These are phyloP conservation scores for Sporothrix schenckii DNA, from an alignment of 2,329 filamentous ascomycete genomes.

Conservation along the genomic window DNA sequence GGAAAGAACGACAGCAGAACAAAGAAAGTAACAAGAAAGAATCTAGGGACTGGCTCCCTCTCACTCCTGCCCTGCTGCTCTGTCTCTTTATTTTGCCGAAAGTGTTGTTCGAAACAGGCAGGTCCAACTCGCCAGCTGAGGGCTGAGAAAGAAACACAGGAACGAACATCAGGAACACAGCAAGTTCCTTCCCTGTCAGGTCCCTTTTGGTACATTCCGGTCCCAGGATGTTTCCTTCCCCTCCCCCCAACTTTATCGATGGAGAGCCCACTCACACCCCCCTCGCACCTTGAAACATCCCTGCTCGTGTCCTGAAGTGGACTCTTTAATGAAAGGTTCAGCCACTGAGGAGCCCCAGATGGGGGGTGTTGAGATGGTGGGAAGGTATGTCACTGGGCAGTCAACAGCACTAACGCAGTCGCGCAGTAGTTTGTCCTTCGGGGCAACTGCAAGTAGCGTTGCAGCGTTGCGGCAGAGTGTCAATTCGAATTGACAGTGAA, in stretches of 20 bases:
- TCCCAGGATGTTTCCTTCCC: background rate
- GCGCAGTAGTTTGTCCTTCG: slow-evolving; percentile 31
- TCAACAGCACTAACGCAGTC: slow-evolving; percentile 32
- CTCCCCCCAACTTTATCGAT: background rate
- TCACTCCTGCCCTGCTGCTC: background rate
- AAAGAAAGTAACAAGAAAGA: background rate
- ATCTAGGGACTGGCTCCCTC: background rate
- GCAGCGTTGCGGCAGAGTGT: slow-evolving; percentile 9
- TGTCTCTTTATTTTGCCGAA: slow-evolving; percentile 11
- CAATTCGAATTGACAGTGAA: background rate
- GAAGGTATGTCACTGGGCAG: slow-evolving; percentile 14
- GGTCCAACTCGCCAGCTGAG: slow-evolving; percentile 4
- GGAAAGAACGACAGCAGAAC: slow-evolving; percentile 5
- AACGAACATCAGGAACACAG: background rate
- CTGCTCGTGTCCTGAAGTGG: slow-evolving; percentile 21
- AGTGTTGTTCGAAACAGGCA: slow-evolving; percentile 12
- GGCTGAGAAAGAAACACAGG: background rate
- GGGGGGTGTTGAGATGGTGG: slow-evolving; percentile 22
- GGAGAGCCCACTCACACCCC: slow-evolving; percentile 8
- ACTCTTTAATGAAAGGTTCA: slow-evolving; percentile 28
- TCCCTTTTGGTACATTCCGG: background rate
- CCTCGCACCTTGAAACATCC: slow-evolving; percentile 20
- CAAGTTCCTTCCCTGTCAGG: background rate
- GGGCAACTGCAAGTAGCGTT: slow-evolving; percentile 4
- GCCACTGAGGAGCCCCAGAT: slow-evolving; percentile 30